Evolutionary conservation across 495 filamentous ascomycete genomes (phyloP).

Genomic region (Aspergillus steynii): DNA sequence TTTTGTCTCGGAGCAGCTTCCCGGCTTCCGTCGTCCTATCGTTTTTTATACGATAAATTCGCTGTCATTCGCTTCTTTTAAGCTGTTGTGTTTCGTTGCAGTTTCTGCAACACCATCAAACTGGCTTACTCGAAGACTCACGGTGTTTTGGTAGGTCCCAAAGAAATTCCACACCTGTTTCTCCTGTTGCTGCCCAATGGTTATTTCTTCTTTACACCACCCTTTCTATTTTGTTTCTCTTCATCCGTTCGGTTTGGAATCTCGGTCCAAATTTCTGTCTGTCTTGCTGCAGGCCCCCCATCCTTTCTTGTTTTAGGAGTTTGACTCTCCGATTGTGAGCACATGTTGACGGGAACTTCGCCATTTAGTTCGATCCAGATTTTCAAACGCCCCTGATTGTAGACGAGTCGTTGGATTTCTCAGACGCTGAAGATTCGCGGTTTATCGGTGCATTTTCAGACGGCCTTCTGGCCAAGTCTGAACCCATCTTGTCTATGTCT

Average conservation of each 20-base stretch:
- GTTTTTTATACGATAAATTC: constrained; percentile 45
- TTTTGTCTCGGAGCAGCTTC: constrained; percentile 44
- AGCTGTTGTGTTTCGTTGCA: constrained; percentile 47
- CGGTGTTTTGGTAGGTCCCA: constrained; percentile 52
- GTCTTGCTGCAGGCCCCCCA: constrained; percentile 3
- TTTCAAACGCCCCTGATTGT: constrained; percentile 55
- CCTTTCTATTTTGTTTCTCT: constrained; percentile 9
- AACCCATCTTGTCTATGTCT: constrained; percentile 55
- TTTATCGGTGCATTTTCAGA: constrained; percentile 49
- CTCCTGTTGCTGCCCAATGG: constrained; percentile 23
- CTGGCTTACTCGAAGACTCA: constrained; percentile 55
- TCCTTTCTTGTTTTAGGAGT: constrained; percentile 1
- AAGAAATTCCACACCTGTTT: constrained; percentile 13
- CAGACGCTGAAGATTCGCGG: constrained; percentile 50
- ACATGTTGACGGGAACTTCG: constrained; percentile 24
- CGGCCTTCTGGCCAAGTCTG: constrained; percentile 55
- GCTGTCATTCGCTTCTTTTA: constrained; percentile 50
- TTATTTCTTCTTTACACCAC: constrained; percentile 17
- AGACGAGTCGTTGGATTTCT: constrained; percentile 54
- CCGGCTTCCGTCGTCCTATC: constrained; percentile 39
- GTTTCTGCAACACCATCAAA: constrained; percentile 52
- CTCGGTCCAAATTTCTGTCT: constrained; percentile 12
- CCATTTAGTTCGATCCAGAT: constrained; percentile 43
- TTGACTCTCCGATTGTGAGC: constrained; percentile 9
- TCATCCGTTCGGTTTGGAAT: constrained; percentile 17